Base-by-base conservation (phyloP, 257 asterid species). In the Jaltomata sinuosa region DNA sequence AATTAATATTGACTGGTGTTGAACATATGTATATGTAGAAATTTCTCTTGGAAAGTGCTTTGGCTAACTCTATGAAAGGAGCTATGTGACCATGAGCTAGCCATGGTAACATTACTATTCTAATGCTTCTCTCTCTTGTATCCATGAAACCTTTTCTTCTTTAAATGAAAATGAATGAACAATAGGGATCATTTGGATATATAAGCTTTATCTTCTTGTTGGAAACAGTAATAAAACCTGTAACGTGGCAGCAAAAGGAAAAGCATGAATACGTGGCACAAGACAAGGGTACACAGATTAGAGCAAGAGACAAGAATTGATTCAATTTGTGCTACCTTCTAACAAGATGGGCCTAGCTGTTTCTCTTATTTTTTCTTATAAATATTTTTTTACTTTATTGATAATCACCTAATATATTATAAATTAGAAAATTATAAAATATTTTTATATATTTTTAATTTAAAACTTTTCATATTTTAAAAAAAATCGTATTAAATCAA, bases 41-140 rank as follows among this genome's bases (percentile, higher is more conserved):
- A 49, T 85, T 80, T 83, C 83, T 69, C 36, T 8, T 61, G 2
- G 84, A 22, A 21, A 85, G 57, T 72, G 65, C 65, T 31, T 85
- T 85, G 62, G 88, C 88, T 38, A 85, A 84, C 64, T 85, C 88
- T 6, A 85, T 52, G 55, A 83, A 87, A 0, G 90, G 90, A 38
- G 81, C 40, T 12, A 83, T 85, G 57, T 85, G 88, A 19, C 90
- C 90, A 53, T 87, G 86, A 18, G 90, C 90, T 83, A 87, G 47
- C 90, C 90, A 87, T 49, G 87, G 88, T 34, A 87, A 32, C 90
- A 87, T 80, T 21, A 82, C 79, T 11, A 88, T 36, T 3, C 29
- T 80, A 61, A 59, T 19, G 11, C 8, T 74, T 68, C 52, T 88
- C 47, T 74, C 27, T 34, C 45, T 61, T 22, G 57, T 34, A 27